Base-by-base conservation (phyloP, 495 filamentous ascomycete genomes). In the Annulohypoxylon nitens region DNA sequence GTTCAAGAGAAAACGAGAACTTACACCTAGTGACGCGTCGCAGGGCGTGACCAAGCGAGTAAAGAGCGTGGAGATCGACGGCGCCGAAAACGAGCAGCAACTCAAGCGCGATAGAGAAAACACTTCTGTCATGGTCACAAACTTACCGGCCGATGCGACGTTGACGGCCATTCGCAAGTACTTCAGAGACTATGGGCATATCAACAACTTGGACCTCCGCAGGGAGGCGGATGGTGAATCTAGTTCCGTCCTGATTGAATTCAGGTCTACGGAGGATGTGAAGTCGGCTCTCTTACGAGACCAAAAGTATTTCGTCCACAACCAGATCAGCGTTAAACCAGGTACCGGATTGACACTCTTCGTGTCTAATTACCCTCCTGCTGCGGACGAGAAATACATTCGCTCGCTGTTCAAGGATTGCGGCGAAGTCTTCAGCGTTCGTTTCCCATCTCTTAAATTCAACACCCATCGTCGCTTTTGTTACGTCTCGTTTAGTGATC, bases 401-500 rank as follows among this genome's bases (percentile, higher is more conserved):
- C 91, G 89, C 54, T 79, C 89, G 62, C 85, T 97, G 20, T 97
- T 98, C 80, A 82, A 87, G 69, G 80, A 87, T 66, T 93, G 87
- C 76, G 95, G 96, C 58, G 89, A 95, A 37, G 90, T 99, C 62
- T 83, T 95, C 61, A 93, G 91, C 75, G 85, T 99, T 60, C 92
- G 96, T 11, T 95, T 95, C 77, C 96, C 96, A 6, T 96, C 92
- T 45, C 88, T 99, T 51, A 95, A 95, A 80, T 94, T 86, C 78
- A 93, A 97, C 73, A 92, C 91, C 5, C 89, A 91, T 74, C 92
- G 96, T 34, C 90, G 95, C 4, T 99, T 99, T 82, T 97, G 93
- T 80, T 99, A 99, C 78, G 85, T 97, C 7, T 92, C 97, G 51
- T 98, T 97, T 79, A 85, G 89, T 43, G 88, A 88, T 37, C 78